Evolutionary conservation across 441 rosid species (phyloP), one percentile per base, ranked within the genome.

Genomic region (Adansonia grandidieri): DNA sequence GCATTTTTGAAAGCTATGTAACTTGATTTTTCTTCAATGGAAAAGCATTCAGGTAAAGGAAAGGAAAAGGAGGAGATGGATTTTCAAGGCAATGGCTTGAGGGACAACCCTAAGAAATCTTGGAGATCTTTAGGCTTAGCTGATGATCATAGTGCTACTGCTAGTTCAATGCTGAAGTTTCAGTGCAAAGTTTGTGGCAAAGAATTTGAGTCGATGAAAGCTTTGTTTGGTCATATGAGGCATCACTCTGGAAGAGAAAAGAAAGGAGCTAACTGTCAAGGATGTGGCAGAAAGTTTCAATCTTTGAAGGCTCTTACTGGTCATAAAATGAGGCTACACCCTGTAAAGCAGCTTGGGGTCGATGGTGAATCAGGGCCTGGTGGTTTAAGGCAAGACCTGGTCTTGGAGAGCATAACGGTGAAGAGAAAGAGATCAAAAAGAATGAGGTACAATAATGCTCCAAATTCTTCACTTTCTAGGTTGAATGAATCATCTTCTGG

Each of bases 101-200:
- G 95, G 83, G 88, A 88, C 70, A 88, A 92, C 60, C 95, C 93
- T 57, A 93, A 88, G 85, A 92, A 91, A 84, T 87, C 94, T 71
- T 85, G 87, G 85, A 89, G 85, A 82, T 89, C 85, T 54, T 87
- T 87, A 19, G 79, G 79, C 53, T 76, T 70, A 42, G 53, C 15
- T 48, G 71, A 4, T 42, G 71, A 40, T 20, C 28, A n/a, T 15
- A 15, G 7, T 22, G 4, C 57, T 50, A 50, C 58, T 57, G 9
- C 61, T 22, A 47, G 50, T 56, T 22, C 79, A 57, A 28, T 6
- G 50, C 66, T 76, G 78, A 82, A 81, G 61, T 53, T 44, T 51
- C 40, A 70, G 75, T 87, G 94, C 78, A 50, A 71, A 61, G 77
- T 73, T 2, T 89, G 95, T 77, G 87, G 82, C 45, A 87, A 77